phyloP scores from a whole-genome alignment of 805 yeast genomes.

The Candida gorgasii region DNA sequence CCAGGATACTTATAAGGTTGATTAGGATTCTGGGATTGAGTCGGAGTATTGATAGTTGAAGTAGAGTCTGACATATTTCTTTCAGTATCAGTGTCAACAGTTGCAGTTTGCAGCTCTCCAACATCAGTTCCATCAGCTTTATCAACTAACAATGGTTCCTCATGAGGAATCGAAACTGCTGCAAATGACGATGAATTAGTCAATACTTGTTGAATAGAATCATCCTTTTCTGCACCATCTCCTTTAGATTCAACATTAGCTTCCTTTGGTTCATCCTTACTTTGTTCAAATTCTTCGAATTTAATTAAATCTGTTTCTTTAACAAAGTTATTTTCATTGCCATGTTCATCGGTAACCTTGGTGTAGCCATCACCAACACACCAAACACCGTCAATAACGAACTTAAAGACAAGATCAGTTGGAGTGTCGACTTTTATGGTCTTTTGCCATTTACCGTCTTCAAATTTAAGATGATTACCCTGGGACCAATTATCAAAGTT shows the following conservation, averaged over 20 bases:
- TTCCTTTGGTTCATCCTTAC: not conserved
- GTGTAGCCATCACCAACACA: slow-evolving; percentile 22
- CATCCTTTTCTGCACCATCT: not conserved
- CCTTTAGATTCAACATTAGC: too few species aligned
- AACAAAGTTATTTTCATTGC: slow-evolving; percentile 37
- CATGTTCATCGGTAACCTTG: slow-evolving; percentile 31
- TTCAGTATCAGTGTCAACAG: slow-evolving; percentile 1
- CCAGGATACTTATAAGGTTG: slow-evolving; percentile 17
- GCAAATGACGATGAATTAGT: slow-evolving; percentile 39
- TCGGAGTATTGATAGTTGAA: slow-evolving; percentile 18
- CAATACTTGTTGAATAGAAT: slow-evolving; percentile 21
- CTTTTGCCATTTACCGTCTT: slow-evolving; percentile 21
- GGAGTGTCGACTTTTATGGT: slow-evolving; percentile 21
- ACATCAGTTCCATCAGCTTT: slow-evolving; percentile 3
- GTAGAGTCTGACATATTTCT: slow-evolving; percentile 14
- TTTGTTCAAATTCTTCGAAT: slow-evolving; percentile 23
- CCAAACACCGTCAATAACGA: slow-evolving; percentile 38
- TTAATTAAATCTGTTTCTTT: slow-evolving; percentile 26
- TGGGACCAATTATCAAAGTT: slow-evolving; percentile 42
- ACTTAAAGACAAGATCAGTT: slow-evolving; percentile 37
- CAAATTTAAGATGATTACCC: slow-evolving; percentile 19
- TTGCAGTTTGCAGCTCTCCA: not conserved
- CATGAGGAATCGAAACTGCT: slow-evolving; percentile 29
- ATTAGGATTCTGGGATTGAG: slow-evolving; percentile 15
- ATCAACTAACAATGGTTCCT: slow-evolving; percentile 4